A percentile compares a stretch with the other conserved stretches of the same genome.
These are phyloP conservation scores for Calamus simplicifolius DNA, from an alignment of 176 grass and related monocot genomes.

Conservation along the genomic window DNA sequence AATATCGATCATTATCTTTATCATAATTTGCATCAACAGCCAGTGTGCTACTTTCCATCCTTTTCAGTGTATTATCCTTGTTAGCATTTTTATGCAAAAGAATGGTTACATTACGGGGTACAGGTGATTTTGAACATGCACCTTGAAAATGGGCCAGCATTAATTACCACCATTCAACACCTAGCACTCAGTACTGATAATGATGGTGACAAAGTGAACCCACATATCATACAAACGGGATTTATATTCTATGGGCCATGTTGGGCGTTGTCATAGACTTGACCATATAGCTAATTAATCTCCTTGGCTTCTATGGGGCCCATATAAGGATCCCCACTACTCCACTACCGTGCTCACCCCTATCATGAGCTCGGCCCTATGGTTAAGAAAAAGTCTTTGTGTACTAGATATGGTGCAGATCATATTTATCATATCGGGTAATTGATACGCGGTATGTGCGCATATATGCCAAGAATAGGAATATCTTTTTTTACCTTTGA, in stretches of 20 bases:
- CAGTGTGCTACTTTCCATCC: conserved; percentile 51
- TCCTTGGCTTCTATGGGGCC: too few relatives aligned
- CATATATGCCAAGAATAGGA: too few relatives aligned
- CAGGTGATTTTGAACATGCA: conserved; percentile 61
- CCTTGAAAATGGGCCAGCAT: conserved; percentile 75
- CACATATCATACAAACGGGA: conserved; percentile 92
- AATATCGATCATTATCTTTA: conserved; percentile 59
- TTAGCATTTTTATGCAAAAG: conserved; percentile 47
- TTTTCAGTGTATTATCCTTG: conserved; percentile 46
- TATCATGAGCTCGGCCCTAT: too few relatives aligned
- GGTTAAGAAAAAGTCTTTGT: too few relatives aligned
- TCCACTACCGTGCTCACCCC: too few relatives aligned
- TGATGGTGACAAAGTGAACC: conserved; percentile 91
- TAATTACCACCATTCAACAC: conserved; percentile 66
- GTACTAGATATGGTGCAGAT: too few relatives aligned
- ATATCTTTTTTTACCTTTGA: too few relatives aligned
- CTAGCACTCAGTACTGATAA: conserved; percentile 93
- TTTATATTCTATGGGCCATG: conserved; percentile 80
- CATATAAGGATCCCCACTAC: too few relatives aligned
- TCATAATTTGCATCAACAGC: conserved; percentile 43
- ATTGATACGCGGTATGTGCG: too few relatives aligned
- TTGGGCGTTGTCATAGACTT: too few relatives aligned
- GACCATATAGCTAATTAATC: too few relatives aligned
- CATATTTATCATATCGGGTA: too few relatives aligned
- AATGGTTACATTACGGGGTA: conserved; percentile 64